These are phyloP conservation scores for Breviolum minutum DNA, from an alignment of 73 alveolate species.

Conservation along the genomic window DNA sequence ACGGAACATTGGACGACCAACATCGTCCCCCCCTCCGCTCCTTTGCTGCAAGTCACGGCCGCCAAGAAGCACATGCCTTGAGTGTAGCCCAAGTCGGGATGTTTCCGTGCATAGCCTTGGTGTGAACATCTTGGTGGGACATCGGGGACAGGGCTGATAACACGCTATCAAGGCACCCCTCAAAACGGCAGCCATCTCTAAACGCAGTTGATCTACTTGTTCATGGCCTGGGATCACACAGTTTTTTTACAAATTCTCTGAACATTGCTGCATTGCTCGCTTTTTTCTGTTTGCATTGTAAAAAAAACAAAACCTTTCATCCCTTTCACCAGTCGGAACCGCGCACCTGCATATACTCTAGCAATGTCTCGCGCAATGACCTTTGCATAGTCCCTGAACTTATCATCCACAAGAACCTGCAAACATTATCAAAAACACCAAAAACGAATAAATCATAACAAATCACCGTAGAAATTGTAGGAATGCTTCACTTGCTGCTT, in stretches of 20 bases:
- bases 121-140: not conserved
- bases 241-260: not conserved
- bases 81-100: constrained; percentile 64
- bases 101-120: constrained; percentile 61
- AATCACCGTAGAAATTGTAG: not conserved
- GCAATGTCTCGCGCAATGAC: constrained; percentile 75
- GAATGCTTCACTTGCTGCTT: not conserved
- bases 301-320: not conserved
- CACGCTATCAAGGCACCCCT: not conserved
- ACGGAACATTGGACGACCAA: not conserved
- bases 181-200: constrained; percentile 58
- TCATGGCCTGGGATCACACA: constrained; percentile 17
- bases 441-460: too few species aligned
- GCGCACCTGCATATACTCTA: constrained; percentile 43
- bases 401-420: constrained; percentile 27
- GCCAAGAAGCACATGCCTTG: constrained; percentile 85
- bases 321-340: not conserved
- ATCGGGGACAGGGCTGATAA: too few species aligned
- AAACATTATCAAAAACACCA: not conserved
- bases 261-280: not conserved
- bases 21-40: not conserved
- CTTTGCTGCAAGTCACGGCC: constrained; percentile 46
- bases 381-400: constrained; percentile 62
- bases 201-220: constrained; percentile 43
- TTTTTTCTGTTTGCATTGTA: not conserved